A percentile compares a stretch with the other conserved stretches of the same genome.
Evolutionary conservation across 1,139 yeast genomes (phyloP).

Genomic region (Scheffersomyces parashehatae): DNA sequence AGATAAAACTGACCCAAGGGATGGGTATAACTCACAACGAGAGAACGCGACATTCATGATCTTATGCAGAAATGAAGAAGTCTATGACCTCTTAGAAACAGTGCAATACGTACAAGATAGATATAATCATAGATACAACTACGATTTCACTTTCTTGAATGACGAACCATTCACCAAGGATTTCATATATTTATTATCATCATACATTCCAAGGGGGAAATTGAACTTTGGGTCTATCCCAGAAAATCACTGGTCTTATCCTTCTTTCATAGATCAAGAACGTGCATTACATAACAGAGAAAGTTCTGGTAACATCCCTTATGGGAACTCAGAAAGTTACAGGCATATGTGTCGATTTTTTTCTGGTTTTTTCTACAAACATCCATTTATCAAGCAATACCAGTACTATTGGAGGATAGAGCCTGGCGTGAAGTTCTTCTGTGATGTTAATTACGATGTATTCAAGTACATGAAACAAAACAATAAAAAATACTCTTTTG

Average conservation of each 20-base stretch:
- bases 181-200: slow-evolving; percentile 23
- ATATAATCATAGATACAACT: slow-evolving; percentile 20
- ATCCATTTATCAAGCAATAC: slow-evolving; percentile 29
- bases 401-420: slow-evolving; percentile 39
- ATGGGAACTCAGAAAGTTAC: slow-evolving; percentile 33
- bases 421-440: slow-evolving; percentile 27
- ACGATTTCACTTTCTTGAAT: slow-evolving; percentile 39
- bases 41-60: slow-evolving; percentile 13
- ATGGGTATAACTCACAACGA: not conserved
- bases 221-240: slow-evolving; percentile 33
- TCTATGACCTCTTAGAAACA: slow-evolving; percentile 15
- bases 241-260: slow-evolving; percentile 32
- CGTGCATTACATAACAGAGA: slow-evolving; percentile 15
- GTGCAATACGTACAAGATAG: slow-evolving; percentile 18
- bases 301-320: slow-evolving; percentile 10
- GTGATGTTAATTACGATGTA: slow-evolving; percentile 33
- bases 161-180: slow-evolving; percentile 29
- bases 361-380: slow-evolving; percentile 36
- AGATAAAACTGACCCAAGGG: not conserved
- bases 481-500: slow-evolving; percentile 25
- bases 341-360: slow-evolving; percentile 41
- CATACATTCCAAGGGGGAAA: slow-evolving; percentile 22
- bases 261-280: slow-evolving; percentile 25
- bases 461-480: slow-evolving; percentile 25
- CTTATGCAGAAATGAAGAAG: slow-evolving; percentile 13